Evolutionary conservation across 2,329 filamentous ascomycete species (phyloP).

Genomic region (Arthrobotrys sphaeroides): DNA sequence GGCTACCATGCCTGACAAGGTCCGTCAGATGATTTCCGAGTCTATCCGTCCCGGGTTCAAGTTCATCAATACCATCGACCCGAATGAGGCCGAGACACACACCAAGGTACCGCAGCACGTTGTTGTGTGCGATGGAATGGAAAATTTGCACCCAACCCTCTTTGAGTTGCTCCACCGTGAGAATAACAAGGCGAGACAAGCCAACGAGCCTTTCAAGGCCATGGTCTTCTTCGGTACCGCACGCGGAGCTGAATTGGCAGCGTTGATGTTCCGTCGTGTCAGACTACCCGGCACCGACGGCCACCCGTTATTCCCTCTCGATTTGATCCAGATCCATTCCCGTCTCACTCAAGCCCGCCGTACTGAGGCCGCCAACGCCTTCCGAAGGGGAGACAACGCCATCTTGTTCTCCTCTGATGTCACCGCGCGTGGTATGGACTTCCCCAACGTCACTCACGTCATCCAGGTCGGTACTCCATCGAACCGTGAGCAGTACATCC

Average conservation of each 20-base stretch:
- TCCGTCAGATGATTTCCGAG: slow-evolving; percentile 78
- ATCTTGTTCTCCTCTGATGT: slow-evolving; percentile 82
- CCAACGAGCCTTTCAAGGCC: slow-evolving; percentile 81
- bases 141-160: slow-evolving; percentile 79
- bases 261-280: slow-evolving; percentile 57
- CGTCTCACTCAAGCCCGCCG: slow-evolving; percentile 76
- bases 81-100: slow-evolving; percentile 85
- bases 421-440: slow-evolving; percentile 83
- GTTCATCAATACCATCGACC: slow-evolving; percentile 86
- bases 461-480: slow-evolving; percentile 75
- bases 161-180: slow-evolving; percentile 78
- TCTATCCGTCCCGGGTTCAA: slow-evolving; percentile 86
- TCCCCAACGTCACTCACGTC: slow-evolving; percentile 81
- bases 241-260: slow-evolving; percentile 66
- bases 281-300: slow-evolving; percentile 12
- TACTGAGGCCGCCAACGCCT: slow-evolving; percentile 75
- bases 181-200: slow-evolving; percentile 63
- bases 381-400: slow-evolving; percentile 68
- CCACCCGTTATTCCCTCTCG: slow-evolving; percentile 58
- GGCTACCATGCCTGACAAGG: slow-evolving; percentile 85
- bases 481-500: slow-evolving; percentile 77
- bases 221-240: slow-evolving; percentile 85
- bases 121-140: slow-evolving; percentile 73
- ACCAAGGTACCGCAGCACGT: slow-evolving; percentile 82
- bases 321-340: slow-evolving; percentile 76